Base-by-base conservation (phyloP, 371 early-diverging fungal species). In the Rhizopus stolonifer region DNA sequence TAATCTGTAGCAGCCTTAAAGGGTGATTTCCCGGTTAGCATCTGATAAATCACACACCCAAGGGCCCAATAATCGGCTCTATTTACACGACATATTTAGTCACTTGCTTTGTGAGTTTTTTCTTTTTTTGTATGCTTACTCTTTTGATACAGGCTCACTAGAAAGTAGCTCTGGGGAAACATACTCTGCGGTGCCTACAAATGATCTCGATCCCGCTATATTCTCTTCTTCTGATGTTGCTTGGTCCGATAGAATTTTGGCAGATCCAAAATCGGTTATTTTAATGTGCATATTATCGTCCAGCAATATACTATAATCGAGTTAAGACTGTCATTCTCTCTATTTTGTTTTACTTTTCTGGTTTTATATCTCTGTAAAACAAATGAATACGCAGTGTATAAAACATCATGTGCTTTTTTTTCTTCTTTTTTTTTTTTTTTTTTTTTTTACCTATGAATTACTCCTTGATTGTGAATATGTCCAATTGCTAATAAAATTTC, bases 41-140 rank as follows among this genome's bases (percentile, higher is more conserved):
- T 72, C 72, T 99, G 99, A 72, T 88, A 99, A 3, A 97, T 81
- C 13, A 99, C 96, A 72, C 98, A 97, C 2, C 98, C 99, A 18
- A 99, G 67, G 10, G 99, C 95, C 99, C 99, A 99, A 21, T 93
- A 74, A 70, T 99, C 99, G 4, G 95, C 90, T 46, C 90, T 85
- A 49, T n/a, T n/a, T n/a, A n/a, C n/a, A n/a, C n/a, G n/a, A n/a
- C n/a, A n/a, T n/a, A n/a, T n/a, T n/a, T n/a, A n/a, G n/a, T n/a
- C n/a, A n/a, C n/a, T n/a, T n/a, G n/a, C n/a, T n/a, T n/a, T n/a
- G n/a, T n/a, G n/a, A n/a, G n/a, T n/a, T n/a, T n/a, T n/a, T n/a
- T n/a, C 47, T 40, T 19, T 29, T n/a, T 31, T 34, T 23, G 13
- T 17, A 7, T 8, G 2, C 54, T 57, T 72, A 82, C 70, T 85